Percentiles rank a stretch among this genome's conserved stretches.
Evolutionary conservation across 371 early-diverging fungal species (phyloP).

Genomic region (Actinomortierella ambigua): DNA sequence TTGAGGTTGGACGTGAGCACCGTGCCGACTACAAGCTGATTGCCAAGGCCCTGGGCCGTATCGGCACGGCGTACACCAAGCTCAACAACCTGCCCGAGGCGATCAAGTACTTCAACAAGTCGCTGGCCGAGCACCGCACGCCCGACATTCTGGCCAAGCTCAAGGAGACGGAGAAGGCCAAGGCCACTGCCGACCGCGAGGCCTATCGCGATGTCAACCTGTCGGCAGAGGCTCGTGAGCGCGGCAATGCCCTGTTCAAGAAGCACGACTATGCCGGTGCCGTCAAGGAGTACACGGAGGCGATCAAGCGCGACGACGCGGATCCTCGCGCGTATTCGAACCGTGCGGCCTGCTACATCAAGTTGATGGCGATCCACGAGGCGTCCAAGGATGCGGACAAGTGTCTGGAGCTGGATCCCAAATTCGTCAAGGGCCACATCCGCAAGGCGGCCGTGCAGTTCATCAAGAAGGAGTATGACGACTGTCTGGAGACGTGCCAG

Average conservation of each 20-base stretch:
- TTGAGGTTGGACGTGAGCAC: constrained; percentile 90
- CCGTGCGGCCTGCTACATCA: constrained; percentile 96
- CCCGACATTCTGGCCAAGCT: constrained; percentile 92
- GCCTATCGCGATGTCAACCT: constrained; percentile 86
- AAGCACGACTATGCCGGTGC: constrained; percentile 86
- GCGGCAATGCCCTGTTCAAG: constrained; percentile 95
- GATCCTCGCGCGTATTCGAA: constrained; percentile 94
- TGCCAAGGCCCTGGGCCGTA: constrained; percentile 92
- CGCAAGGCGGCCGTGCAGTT: constrained; percentile 95
- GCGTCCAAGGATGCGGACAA: constrained; percentile 95
- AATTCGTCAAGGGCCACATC: constrained; percentile 94
- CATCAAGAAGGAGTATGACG: constrained; percentile 86
- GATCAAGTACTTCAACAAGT: constrained; percentile 91
- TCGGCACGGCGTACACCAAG: constrained; percentile 89
- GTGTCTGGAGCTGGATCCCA: constrained; percentile 87
- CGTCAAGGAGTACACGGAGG: constrained; percentile 95
- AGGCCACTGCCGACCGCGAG: constrained; percentile 78
- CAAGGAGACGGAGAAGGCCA: constrained; percentile 85
- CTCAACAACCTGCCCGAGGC: constrained; percentile 81
- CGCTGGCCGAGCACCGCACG: constrained; percentile 94
- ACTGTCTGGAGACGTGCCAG: constrained; percentile 84
- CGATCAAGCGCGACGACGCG: constrained; percentile 92
- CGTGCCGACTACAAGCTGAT: constrained; percentile 95
- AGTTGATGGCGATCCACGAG: constrained; percentile 93
- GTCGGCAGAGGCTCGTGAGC: constrained; percentile 91